These are phyloP conservation scores for Tulasnella sp. DNA, from an alignment of 768 basidiomycete genomes.

Conservation along the genomic window DNA sequence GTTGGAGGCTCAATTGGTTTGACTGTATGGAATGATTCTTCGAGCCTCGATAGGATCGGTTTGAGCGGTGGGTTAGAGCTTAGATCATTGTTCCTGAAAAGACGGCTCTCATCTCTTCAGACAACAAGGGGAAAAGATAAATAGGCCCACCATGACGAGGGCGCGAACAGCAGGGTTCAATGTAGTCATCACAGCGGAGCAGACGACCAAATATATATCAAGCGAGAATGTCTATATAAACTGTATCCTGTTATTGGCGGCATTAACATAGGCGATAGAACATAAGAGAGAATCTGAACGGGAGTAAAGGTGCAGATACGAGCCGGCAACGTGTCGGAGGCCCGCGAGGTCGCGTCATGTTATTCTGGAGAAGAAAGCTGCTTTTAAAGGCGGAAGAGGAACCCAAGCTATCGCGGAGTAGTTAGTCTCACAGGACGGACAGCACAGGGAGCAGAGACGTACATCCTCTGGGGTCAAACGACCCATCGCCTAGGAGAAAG, in stretches of 20 bases:
- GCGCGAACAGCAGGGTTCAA: no score
- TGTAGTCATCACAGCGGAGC: no score
- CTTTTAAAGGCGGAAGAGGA: constrained; percentile 30
- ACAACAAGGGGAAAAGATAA: no score
- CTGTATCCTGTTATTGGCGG: neutral
- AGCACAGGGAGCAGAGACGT: constrained; percentile 41
- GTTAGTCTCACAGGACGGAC: neutral
- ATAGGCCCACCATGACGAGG: no score
- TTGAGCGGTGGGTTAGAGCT: no score
- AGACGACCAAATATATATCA: neutral
- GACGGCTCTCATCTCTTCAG: no score
- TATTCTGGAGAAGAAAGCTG: neutral
- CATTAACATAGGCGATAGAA: neutral
- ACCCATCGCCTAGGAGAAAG: constrained; percentile 71
- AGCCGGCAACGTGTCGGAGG: neutral
- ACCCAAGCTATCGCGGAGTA: constrained; percentile 18
- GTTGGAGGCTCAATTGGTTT: neutral
- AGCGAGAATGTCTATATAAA: neutral
- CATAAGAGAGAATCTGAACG: neutral
- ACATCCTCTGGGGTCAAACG: constrained; percentile 77
- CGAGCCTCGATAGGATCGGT: no score
- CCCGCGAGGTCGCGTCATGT: neutral
- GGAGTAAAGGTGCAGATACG: neutral
- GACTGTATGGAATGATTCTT: neutral
- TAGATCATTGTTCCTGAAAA: no score